phyloP scores from a whole-genome alignment of 2,329 filamentous ascomycete genomes.

The Talaromyces sp. region DNA sequence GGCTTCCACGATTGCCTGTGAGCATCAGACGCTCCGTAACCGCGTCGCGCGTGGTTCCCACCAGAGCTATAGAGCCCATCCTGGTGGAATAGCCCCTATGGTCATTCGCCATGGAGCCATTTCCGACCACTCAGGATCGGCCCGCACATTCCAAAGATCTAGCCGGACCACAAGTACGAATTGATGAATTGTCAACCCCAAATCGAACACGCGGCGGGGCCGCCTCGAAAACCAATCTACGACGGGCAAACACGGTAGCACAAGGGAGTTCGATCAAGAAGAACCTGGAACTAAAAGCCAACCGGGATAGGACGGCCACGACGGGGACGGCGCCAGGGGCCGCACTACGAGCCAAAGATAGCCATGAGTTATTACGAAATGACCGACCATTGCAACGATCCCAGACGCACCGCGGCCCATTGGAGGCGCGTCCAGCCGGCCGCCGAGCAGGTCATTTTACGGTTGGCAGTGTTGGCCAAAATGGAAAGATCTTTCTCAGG shows the following conservation, averaged over 20 bases:
- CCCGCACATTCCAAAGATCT: slow-evolving; percentile 16
- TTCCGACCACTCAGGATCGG: slow-evolving; percentile 16
- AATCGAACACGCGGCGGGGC: slow-evolving; percentile 21
- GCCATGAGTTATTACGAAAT: slow-evolving; percentile 53
- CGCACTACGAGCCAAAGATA: slow-evolving; percentile 49
- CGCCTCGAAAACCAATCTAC: slow-evolving; percentile 28
- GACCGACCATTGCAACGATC: slow-evolving; percentile 40
- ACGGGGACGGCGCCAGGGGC: slow-evolving; percentile 30
- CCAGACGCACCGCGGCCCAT: slow-evolving; percentile 54
- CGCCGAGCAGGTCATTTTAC: slow-evolving; percentile 74
- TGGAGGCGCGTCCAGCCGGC: slow-evolving; percentile 62
- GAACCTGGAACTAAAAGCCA: slow-evolving; percentile 35
- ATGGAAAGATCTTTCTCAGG: slow-evolving; percentile 81
- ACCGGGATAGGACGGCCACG: slow-evolving; percentile 35
- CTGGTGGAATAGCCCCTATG: slow-evolving; percentile 12
- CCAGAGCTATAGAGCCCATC: slow-evolving; percentile 11
- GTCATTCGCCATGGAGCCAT: slow-evolving; percentile 25
- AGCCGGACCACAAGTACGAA: slow-evolving; percentile 21
- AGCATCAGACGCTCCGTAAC: slow-evolving; percentile 9
- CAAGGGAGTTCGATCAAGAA: slow-evolving; percentile 36
- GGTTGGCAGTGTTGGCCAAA: slow-evolving; percentile 80
- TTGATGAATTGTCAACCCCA: slow-evolving; percentile 20
- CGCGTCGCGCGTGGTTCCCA: slow-evolving; percentile 18
- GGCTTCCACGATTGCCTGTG: slow-evolving; percentile 7
- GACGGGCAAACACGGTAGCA: slow-evolving; percentile 44